phyloP scores from a whole-genome alignment of 2,329 filamentous ascomycete species.

The Neopestalotiopsis rosae region DNA sequence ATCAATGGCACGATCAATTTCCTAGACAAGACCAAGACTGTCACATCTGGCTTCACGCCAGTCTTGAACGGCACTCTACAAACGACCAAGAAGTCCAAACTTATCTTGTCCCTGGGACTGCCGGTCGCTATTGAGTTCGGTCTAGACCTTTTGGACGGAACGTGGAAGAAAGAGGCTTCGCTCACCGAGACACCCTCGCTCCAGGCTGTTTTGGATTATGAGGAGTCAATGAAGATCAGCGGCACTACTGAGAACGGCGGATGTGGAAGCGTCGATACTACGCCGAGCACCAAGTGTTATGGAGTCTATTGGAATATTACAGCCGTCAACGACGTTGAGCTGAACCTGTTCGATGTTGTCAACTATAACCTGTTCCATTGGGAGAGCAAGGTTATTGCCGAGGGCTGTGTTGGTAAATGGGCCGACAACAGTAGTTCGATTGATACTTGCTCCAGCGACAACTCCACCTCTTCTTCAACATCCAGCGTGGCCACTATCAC shows the following conservation, averaged over 20 bases:
- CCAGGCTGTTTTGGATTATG: conserved; percentile 7
- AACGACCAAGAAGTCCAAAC: not conserved
- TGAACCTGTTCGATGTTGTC: not conserved
- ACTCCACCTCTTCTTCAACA: not conserved
- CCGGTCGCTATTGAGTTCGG: conserved; percentile 2
- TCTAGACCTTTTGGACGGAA: not conserved
- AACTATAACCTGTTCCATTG: conserved; percentile 5
- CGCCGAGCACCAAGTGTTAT: not conserved
- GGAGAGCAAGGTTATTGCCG: conserved; percentile 3
- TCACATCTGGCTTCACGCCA: conserved; percentile 3
- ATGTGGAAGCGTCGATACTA: not conserved
- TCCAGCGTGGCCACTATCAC: conserved; percentile 3
- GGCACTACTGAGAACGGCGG: conserved; percentile 1
- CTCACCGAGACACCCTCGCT: conserved; percentile 7
- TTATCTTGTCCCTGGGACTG: not conserved
- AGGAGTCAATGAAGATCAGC: not conserved
- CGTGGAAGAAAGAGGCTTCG: conserved; percentile 8
- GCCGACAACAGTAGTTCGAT: not conserved
- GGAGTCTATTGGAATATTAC: conserved; percentile 11
- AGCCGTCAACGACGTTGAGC: conserved; percentile 8
- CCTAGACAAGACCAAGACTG: not conserved
- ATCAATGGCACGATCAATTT: conserved; percentile 4
- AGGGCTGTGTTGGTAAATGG: conserved; percentile 2
- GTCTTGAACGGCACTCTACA: conserved; percentile 8
- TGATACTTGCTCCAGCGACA: conserved; percentile 7